Evolutionary conservation across 345 rosid species (phyloP), one percentile per base, ranked within the genome.

Genomic region (Mallotus nudiflorus): DNA sequence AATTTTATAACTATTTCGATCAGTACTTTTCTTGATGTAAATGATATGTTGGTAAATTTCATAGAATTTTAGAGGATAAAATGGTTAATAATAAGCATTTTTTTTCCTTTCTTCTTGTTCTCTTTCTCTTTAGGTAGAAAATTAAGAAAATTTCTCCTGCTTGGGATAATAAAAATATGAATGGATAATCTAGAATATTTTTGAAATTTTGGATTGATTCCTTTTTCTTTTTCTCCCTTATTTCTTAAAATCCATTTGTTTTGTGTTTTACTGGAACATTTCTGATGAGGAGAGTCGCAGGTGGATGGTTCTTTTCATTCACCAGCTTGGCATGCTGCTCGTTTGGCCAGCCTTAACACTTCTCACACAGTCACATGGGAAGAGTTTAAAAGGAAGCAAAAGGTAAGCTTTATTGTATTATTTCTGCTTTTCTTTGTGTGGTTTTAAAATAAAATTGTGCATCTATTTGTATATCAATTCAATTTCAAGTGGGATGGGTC

Each of bases 291-390:
- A 70, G 77, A 74, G 87, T 95, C 96, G 62, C 98, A 95, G 99
- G 97, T 95, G 97, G 99, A 95, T 90, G 98, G 98, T 88, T 95
- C 99, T 80, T 95, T 95, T 92, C 99, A 92, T 92, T 87, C 98
- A 85, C 99, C 99, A 95, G 98, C 84, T 85, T 95, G 99, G 99
- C 99, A 92, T 89, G 99, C 99, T 88, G 97, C 99, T 84, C 99
- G 97, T 82, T 86, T 95, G 89, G 97, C 96, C 61, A 85, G 94
- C 85, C 99, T 92, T 75, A 92, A 89, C 74, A 96, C 97, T 42
- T 88, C 99, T 51, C 93, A 90, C 64, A 92, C 99, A 0, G 55
- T 96, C 66, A 92, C 99, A 50, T 95, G 97, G 98, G 99, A 95
- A 80, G 97, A 90, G 76, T 90, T 75, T 75, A 95, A 92, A 73